These are phyloP conservation scores for Plicaturopsis crispa DNA, from an alignment of 768 basidiomycete species.

Conservation along the genomic window DNA sequence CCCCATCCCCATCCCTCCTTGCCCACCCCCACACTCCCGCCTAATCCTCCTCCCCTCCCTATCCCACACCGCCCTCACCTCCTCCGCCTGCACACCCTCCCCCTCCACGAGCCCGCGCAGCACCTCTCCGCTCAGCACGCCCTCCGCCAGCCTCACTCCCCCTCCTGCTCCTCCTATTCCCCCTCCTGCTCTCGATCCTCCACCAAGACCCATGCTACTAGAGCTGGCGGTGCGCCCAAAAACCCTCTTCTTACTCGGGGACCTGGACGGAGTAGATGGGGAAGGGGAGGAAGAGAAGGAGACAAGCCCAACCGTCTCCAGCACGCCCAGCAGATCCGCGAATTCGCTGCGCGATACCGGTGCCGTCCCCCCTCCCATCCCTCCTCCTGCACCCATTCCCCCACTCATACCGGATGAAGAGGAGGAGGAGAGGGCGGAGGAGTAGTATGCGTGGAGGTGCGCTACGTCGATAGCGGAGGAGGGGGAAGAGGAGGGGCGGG, in stretches of 20 bases:
- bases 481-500: too few species aligned
- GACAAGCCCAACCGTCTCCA: conserved; percentile 69
- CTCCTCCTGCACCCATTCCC: too few species aligned
- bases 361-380: too few species aligned
- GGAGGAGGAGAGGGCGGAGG: conserved; percentile 45
- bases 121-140: conserved; percentile 60
- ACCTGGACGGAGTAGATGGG: conserved; percentile 39
- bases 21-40: conserved; percentile 27
- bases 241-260: conserved; percentile 40
- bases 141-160: conserved; percentile 52
- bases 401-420: conserved; percentile 46
- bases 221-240: conserved; percentile 58
- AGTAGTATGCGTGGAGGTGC: conserved; percentile 61
- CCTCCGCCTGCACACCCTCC: conserved; percentile 32
- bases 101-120: conserved; percentile 43
- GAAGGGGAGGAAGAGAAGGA: conserved; percentile 22
- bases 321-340: conserved; percentile 56
- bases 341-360: conserved; percentile 75
- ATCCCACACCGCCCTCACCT: conserved; percentile 45
- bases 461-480: conserved; percentile 52
- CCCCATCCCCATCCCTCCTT: conserved; percentile 21
- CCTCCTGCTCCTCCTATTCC: conserved; percentile 17
- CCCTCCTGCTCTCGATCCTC: conserved; percentile 22
- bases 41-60: conserved; percentile 38
- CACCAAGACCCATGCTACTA: conserved; percentile 26